Percentiles rank a stretch among this genome's conserved stretches.
Conservation (phyloP, 352 stramenopile species). For the Globisporangium spiculum region DNA sequence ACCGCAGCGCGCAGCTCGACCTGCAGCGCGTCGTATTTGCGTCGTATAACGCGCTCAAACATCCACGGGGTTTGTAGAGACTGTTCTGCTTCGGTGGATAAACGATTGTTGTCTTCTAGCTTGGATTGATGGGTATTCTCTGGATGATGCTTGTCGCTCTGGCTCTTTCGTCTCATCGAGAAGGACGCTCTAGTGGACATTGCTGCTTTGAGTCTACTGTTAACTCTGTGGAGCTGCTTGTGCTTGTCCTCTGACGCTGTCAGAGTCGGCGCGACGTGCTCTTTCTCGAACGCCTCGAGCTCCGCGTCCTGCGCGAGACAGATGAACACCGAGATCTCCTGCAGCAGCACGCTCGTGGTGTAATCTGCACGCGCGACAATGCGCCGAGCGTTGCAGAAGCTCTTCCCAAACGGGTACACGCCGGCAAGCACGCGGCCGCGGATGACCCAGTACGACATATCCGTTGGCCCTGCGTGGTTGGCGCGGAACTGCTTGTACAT, state of each 20-base stretch:
- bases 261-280: conserved; percentile 1
- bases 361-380: conserved; percentile 49
- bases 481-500: conserved; percentile 66
- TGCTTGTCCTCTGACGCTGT: conserved; percentile 3
- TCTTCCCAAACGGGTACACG: conserved; percentile 44
- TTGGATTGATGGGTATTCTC: neutral
- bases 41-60: conserved; percentile 51
- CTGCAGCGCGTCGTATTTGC: conserved; percentile 41
- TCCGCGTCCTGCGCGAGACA: conserved; percentile 49
- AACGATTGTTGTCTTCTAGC: neutral
- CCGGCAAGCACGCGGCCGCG: conserved; percentile 52
- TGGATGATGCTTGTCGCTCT: neutral
- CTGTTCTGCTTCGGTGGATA: conserved; percentile 2
- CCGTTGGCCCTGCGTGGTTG: conserved; percentile 58
- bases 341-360: conserved; percentile 58
- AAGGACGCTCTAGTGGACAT: neutral
- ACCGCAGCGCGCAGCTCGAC: conserved; percentile 37
- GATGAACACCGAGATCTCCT: conserved; percentile 66
- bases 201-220: neutral
- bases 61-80: conserved; percentile 26
- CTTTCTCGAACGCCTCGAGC: conserved; percentile 20
- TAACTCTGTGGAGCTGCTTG: neutral
- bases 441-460: conserved; percentile 73
- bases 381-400: conserved; percentile 41
- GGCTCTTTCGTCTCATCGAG: neutral